phyloP scores from a whole-genome alignment of 1,139 yeast species.

The Geotrichum citri-aurantii region DNA sequence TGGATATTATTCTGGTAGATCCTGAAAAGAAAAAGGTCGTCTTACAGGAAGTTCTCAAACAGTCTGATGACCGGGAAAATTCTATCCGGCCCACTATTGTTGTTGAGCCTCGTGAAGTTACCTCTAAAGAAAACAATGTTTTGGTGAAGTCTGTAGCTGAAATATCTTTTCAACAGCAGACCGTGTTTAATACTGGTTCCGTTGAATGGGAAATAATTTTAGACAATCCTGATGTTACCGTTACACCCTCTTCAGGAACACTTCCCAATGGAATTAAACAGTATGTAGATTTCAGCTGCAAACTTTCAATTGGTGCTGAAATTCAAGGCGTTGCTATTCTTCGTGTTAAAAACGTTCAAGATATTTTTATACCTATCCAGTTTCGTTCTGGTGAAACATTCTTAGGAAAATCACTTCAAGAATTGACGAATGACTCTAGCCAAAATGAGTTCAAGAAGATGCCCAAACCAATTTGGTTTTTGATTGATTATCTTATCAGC shows the following conservation, averaged over 20 bases:
- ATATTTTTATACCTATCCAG: conserved; percentile 33
- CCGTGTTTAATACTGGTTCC: conserved; percentile 5
- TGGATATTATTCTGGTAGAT: conserved; percentile 48
- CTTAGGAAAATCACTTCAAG: conserved; percentile 23
- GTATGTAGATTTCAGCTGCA: conserved; percentile 5
- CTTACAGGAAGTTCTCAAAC: conserved; percentile 37
- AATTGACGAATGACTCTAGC: conserved; percentile 28
- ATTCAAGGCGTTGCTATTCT: conserved; percentile 29
- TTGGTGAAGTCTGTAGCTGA: conserved; percentile 18
- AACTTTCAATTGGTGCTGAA: background rate
- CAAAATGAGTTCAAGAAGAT: conserved; percentile 20
- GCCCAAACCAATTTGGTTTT: conserved; percentile 34
- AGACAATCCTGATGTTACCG: conserved; percentile 11
- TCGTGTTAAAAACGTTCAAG: conserved; percentile 32
- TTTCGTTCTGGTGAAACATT: conserved; percentile 28
- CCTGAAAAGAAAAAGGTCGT: conserved; percentile 36
- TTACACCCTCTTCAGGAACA: conserved; percentile 24
- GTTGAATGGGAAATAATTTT: conserved; percentile 23
- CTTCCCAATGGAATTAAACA: conserved; percentile 30
- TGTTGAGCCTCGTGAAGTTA: conserved; percentile 30
- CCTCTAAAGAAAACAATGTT: conserved; percentile 19
- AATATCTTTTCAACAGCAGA: conserved; percentile 10
- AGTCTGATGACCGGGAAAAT: conserved; percentile 41
- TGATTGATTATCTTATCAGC: conserved; percentile 36
- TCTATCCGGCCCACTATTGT: conserved; percentile 39